These are phyloP conservation scores for Leptographium galeiforme DNA, from an alignment of 2,329 filamentous ascomycete species.

Conservation along the genomic window DNA sequence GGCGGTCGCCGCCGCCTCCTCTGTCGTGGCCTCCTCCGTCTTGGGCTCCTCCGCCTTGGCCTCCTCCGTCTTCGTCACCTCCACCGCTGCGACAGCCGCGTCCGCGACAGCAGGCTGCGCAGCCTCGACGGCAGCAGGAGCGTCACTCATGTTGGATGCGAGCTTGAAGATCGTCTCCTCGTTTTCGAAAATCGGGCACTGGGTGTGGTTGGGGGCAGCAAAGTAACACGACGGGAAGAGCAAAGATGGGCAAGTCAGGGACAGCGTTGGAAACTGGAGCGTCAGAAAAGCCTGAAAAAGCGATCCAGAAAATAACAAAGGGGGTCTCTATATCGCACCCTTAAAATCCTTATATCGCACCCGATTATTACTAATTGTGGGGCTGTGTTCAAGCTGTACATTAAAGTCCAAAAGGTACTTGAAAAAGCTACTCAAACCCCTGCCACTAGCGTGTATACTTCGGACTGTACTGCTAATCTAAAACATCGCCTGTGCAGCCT, in stretches of 20 bases:
- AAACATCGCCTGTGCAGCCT: no score
- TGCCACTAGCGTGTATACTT: no score
- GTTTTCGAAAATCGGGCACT: not conserved
- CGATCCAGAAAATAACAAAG: constrained; percentile 1
- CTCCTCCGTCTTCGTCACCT: constrained; percentile 19
- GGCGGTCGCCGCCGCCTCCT: constrained; percentile 20
- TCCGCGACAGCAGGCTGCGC: constrained; percentile 10
- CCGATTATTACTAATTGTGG: no score
- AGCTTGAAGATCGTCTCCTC: not conserved
- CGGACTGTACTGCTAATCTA: no score
- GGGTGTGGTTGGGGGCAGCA: not conserved
- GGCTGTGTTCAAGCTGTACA: no score
- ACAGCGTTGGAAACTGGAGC: not conserved
- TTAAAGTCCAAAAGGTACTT: no score
- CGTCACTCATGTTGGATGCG: constrained; percentile 12
- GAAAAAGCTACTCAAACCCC: no score
- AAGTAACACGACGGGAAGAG: not conserved
- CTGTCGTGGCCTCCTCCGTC: constrained; percentile 11
- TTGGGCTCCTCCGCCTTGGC: constrained; percentile 14
- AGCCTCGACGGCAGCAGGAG: constrained; percentile 12
- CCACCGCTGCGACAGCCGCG: constrained; percentile 12
- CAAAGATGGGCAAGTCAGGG: not conserved
- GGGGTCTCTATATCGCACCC: no score
- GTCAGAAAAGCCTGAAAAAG: constrained; percentile 3
- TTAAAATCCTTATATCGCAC: no score